Evolutionary conservation across 192 early-diverging fungal species (phyloP), one percentile per base, ranked within the genome.

Genomic region (Lobosporangium transversale): DNA sequence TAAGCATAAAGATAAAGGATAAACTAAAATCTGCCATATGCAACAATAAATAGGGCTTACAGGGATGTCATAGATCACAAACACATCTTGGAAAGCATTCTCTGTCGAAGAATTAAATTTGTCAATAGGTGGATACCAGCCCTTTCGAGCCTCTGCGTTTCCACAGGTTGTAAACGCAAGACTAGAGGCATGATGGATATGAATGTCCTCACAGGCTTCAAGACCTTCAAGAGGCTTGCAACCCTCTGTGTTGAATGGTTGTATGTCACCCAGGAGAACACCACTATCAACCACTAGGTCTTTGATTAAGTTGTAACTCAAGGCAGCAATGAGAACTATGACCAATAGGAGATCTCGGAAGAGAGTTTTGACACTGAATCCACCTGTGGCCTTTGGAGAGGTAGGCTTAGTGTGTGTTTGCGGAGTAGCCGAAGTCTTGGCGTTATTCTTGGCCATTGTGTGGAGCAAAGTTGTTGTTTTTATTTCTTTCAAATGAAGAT

Each of bases 131-230:
- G 79, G 79, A 10, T 69, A 79, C 85, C 85, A 87, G 20, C 60
- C 49, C 68, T 64, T 84, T 8, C 87, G 83, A 0, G 74, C 32
- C 32, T 78, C 54, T n/a, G 80, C 66, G 52, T 79, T 66, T 15
- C 85, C 85, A 43, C 88, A 89, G n/a, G 88, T 70, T 58, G 84
- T 62, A 70, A 86, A 89, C 24, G 81, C 88, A 29, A 81, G 60
- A 3, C 86, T 83, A 7, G 84, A 81, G 9, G 59, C 62, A 31
- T 79, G 81, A 64, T 87, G 86, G 26, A 86, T 74, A 27, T 81
- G 83, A 27, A 89, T 80, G 48, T 85, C 86, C 68, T 89, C 88
- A 30, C 88, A 89, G n/a, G 83, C 83, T 29, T 89, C 60, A 17
- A 70, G 48, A 9, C 74, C 80, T 30, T 44, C 31, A 27, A 75